Evolutionary conservation across 805 yeast species (phyloP).

Genomic region (Scheffersomyces coipomensis): DNA sequence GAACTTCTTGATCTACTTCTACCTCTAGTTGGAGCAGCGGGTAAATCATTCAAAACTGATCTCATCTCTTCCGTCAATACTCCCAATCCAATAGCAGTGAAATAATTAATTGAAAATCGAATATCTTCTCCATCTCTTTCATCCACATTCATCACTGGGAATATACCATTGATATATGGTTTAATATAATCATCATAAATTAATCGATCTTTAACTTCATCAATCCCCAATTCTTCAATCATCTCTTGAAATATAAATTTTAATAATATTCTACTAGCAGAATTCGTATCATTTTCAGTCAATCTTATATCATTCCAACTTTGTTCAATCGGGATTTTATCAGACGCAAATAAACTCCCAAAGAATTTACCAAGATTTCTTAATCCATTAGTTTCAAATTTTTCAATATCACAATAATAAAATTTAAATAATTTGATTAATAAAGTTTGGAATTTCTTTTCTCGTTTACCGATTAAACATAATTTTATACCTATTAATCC

Average conservation of each 20-base stretch:
- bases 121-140: conserved; percentile 46
- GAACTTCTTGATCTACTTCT: conserved; percentile 12
- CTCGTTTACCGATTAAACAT: conserved; percentile 46
- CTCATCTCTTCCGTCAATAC: conserved; percentile 82
- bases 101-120: conserved; percentile 82
- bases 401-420: conserved; percentile 58
- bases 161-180: conserved; percentile 53
- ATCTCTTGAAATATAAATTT: conserved; percentile 80
- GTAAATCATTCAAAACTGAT: conserved; percentile 38
- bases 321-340: conserved; percentile 60
- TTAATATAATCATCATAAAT: conserved; percentile 48
- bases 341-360: conserved; percentile 79
- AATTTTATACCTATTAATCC: conserved; percentile 75
- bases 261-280: conserved; percentile 77
- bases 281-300: conserved; percentile 71
- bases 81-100: conserved; percentile 91
- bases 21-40: conserved; percentile 12
- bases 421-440: conserved; percentile 54
- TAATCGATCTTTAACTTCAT: conserved; percentile 47
- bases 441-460: conserved; percentile 48
- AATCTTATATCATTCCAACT: conserved; percentile 54
- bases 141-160: conserved; percentile 48
- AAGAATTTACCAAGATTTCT: conserved; percentile 81
- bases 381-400: conserved; percentile 68
- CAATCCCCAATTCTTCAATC: conserved; percentile 71